Base-by-base conservation (phyloP, 176 grass and related monocot genomes). In the Poa annua region DNA sequence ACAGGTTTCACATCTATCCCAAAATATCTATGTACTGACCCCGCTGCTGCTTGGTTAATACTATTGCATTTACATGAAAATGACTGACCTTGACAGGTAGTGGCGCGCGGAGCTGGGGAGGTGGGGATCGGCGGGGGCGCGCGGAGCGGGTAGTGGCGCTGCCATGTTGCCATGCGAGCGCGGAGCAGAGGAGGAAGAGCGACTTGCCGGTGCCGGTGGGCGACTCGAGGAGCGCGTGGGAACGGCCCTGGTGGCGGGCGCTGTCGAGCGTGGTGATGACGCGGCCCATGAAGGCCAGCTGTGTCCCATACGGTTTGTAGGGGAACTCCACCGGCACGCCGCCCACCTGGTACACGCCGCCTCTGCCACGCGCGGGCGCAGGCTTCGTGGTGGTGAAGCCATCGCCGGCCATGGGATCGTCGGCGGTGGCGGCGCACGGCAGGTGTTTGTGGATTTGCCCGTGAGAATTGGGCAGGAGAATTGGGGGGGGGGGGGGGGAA, bases 201-300 rank as follows among this genome's bases (percentile, higher is more conserved):
- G 96, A 93, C 88, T 95, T 95, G 25, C 96, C 96, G 50, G 92
- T 95, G 61, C 96, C 96, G 33, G 96, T 95, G 34, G 96, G 96
- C 20, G 96, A 98, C 88, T 98, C 96, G 66, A 98, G 86, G 48
- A 98, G 89, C 13, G 92, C 92, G 80, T 95, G 92, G 57, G 90
- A 93, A 66, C 79, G 86, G 13, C 96, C 92, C 85, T 98, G 90
- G 35, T 90, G 89, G 8, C 90, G 84, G 32, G 92, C 95, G 45
- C 88, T 84, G 65, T 93, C 90, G 45, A 98, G 90, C 59, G 92
- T 93, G 76, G 82, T 61, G 76, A 98, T 93, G 90, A 98, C 90
- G 55, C 95, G 90, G 0, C 92, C 92, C 92, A 98, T 98, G 95
- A 98, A 98, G 26, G 95, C 95, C 29, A 98, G 87, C 95, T 98